These are phyloP conservation scores for Nasturtium officinale DNA, from an alignment of 345 rosid species.

Conservation along the genomic window DNA sequence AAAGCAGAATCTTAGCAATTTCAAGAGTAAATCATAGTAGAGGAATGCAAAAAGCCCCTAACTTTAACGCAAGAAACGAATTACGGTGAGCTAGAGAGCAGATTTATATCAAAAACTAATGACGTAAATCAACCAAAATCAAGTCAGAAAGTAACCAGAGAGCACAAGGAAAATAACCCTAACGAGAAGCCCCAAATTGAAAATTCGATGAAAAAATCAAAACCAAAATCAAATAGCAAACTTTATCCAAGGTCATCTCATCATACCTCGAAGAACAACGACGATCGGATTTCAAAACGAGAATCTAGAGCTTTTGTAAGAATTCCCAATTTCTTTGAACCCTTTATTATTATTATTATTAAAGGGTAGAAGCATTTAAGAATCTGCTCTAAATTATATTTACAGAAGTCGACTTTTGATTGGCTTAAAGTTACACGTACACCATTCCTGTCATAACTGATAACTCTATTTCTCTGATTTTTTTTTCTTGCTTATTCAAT, in stretches of 20 bases:
- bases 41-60: neutral
- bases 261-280: constrained; percentile 18
- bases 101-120: neutral
- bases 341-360: neutral
- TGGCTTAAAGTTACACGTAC: constrained; percentile 6
- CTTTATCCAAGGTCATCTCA: neutral
- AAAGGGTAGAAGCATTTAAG: neutral
- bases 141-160: neutral
- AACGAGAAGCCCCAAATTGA: neutral
- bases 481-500: neutral
- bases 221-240: constrained; percentile 15
- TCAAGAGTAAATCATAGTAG: constrained; percentile 11
- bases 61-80: too few species aligned
- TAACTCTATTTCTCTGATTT: neutral
- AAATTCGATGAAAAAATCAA: neutral
- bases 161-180: neutral
- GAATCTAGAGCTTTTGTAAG: neutral
- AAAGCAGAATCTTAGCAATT: neutral
- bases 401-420: constrained; percentile 5
- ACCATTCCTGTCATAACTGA: neutral
- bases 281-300: neutral
- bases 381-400: neutral
- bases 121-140: neutral
- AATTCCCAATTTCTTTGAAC: neutral
- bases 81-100: neutral